Base-by-base conservation (phyloP, 2,329 filamentous ascomycete species). In the Fusarium globosum region DNA sequence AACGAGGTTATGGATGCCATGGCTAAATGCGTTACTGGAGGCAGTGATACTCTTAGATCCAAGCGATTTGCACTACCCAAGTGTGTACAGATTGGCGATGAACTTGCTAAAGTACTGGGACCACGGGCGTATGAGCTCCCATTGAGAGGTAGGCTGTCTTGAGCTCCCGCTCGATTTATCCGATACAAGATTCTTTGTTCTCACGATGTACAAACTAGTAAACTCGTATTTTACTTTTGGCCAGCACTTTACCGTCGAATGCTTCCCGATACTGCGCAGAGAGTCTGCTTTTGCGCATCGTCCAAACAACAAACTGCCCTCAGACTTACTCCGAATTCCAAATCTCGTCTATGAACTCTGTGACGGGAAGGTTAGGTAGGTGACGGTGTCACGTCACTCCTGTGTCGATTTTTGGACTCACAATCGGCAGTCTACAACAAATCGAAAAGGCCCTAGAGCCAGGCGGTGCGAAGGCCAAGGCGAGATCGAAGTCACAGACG, bases 151-250 rank as follows among this genome's bases (percentile, higher is more conserved):
- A 75, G 56, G 62, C 55, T 56, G 69, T 56, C 57, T 68, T 49
- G 28, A 52, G 52, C 48, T 30, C 61, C 45, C 49, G 43, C 43
- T 38, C 28, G 45, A 39, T 43, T 42, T 46, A n/a, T 65, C 23
- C 20, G 20, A 59, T 56, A 62, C 73, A 64, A 49, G 43, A 64
- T 55, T 33, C 35, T 73, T 77, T 53, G 15, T 70, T 48, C 67
- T 69, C 60, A 69, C 52, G 52, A 41, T 46, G 67, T 55, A 30
- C 41, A 59, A 63, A 41, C 38, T 42, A 77, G 75, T 77, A 35
- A 77, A 76, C 65, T 76, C 75, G 13, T 77, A 77, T 59, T 77
- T 77, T 46, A 77, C 75, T 26, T 77, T 77, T 58, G 75, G 75
- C 46, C 75, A 77, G 28, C 75, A 77, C 53, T 77, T 77, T 61